Base-by-base conservation (phyloP, 2,329 filamentous ascomycete genomes). In the Emmonsiellopsis sp. region DNA sequence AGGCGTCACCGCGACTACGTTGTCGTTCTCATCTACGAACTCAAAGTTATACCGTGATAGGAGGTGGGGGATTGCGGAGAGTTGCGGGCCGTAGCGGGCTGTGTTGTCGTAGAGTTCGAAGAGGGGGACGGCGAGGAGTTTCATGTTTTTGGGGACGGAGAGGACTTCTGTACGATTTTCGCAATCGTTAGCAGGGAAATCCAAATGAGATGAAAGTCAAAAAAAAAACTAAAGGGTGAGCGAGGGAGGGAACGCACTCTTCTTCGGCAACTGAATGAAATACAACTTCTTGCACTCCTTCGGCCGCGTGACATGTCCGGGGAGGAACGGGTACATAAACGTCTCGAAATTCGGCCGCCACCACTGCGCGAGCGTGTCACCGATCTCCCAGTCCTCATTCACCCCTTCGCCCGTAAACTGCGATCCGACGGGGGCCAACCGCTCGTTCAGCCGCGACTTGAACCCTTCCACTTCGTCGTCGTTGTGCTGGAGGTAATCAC, bases 231-330 rank as follows among this genome's bases (percentile, higher is more conserved):
- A 37, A 37, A 7, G 34, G 8, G 6, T 14, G 39, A 2, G 39
- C 2, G 6, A 6, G 6, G n/a, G 3, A 32, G 14, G 40, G n/a
- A 71, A 83, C 76, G 56, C 79, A 95, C 90, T 97, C 62, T 86
- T 90, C 70, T 90, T 84, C 0, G 93, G 93, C 32, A 98, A 77
- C 69, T 95, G 88, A 60, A 98, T 95, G 57, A 97, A 90, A 72
- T 97, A 98, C 42, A 97, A 79, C 79, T 98, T 98, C 78, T 98
- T 98, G 77, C 92, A 95, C 76, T 98, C 93, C 77, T 98, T 98
- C 6, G 93, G 93, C 51, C 93, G 80, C 14, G 92, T 96, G 57
- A 96, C 89, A 73, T 98, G 93, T 14, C 91, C 89, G 6, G 93
- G 93, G 54, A 97, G 86, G 71, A 96, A 98, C 0, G 93, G 93